Evolutionary conservation across 2,329 filamentous ascomycete species (phyloP).

Genomic region (Dactylellina sp.): DNA sequence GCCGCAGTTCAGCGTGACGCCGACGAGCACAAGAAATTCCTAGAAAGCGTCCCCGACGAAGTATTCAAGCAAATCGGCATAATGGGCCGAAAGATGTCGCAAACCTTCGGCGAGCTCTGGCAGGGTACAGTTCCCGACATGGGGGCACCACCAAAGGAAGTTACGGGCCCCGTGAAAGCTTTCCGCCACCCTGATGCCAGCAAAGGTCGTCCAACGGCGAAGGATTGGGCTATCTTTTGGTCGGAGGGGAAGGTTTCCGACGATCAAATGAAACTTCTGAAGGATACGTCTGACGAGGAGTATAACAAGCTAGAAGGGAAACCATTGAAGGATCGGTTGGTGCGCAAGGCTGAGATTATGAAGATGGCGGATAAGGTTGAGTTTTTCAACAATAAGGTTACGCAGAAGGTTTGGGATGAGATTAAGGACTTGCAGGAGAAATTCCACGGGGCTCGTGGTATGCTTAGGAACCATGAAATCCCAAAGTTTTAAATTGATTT

Average conservation of each 20-base stretch:
- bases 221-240: conserved; percentile 13
- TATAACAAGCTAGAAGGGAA: conserved; percentile 4
- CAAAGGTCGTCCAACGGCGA: conserved; percentile 1
- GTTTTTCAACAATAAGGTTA: conserved; percentile 15
- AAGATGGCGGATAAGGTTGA: not conserved
- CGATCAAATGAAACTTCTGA: not conserved
- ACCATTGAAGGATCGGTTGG: conserved; percentile 16
- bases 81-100: conserved; percentile 4
- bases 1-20: conserved; percentile 3
- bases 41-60: conserved; percentile 10
- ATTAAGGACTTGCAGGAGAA: conserved; percentile 5
- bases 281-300: conserved; percentile 7
- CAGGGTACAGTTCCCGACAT: conserved; percentile 8
- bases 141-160: conserved; percentile 7
- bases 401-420: conserved; percentile 19
- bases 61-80: conserved; percentile 4
- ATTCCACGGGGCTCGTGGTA: not conserved
- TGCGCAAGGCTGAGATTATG: conserved; percentile 13
- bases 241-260: conserved; percentile 2
- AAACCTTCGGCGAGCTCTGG: conserved; percentile 9
- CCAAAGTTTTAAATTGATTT: conserved; percentile 15
- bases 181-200: conserved; percentile 3
- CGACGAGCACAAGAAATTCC: conserved; percentile 7
- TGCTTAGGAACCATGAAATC: not conserved
- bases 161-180: not conserved